phyloP scores from a whole-genome alignment of 495 filamentous ascomycete species.

The Darksidea phi region DNA sequence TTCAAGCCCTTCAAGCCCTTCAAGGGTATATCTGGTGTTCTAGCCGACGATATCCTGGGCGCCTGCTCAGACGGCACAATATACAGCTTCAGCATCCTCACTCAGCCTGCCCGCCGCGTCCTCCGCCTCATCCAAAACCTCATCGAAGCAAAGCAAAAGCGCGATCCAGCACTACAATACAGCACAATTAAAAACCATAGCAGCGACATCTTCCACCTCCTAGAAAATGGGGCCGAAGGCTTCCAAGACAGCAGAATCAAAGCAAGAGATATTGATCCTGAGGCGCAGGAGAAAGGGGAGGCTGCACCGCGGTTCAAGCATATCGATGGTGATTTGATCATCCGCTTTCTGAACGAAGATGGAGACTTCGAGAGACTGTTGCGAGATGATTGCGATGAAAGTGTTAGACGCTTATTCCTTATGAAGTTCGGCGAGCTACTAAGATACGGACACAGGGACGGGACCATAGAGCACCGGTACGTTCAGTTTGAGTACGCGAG shows the following conservation, averaged over 20 bases:
- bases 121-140: slow-evolving; percentile 33
- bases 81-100: slow-evolving; percentile 39
- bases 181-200: background rate
- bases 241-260: background rate
- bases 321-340: slow-evolving; percentile 20
- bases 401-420: background rate
- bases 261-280: slow-evolving; percentile 3
- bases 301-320: background rate
- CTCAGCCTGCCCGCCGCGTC: slow-evolving; percentile 20
- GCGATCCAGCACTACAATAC: background rate
- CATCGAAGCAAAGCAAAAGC: slow-evolving; percentile 14
- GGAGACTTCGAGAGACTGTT: background rate
- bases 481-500: too few relatives aligned
- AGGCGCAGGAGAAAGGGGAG: background rate
- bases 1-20: background rate
- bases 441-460: too few relatives aligned
- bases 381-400: background rate
- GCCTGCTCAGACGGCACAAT: slow-evolving; percentile 41
- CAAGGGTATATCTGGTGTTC: slow-evolving; percentile 27
- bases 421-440: too few relatives aligned
- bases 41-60: slow-evolving; percentile 41
- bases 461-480: too few relatives aligned
- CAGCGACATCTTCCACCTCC: background rate
- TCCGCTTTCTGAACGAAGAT: background rate
- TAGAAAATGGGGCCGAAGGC: background rate